phyloP scores from a whole-genome alignment of 129 eudicot species.

The Centrapalus pauciflorus region DNA sequence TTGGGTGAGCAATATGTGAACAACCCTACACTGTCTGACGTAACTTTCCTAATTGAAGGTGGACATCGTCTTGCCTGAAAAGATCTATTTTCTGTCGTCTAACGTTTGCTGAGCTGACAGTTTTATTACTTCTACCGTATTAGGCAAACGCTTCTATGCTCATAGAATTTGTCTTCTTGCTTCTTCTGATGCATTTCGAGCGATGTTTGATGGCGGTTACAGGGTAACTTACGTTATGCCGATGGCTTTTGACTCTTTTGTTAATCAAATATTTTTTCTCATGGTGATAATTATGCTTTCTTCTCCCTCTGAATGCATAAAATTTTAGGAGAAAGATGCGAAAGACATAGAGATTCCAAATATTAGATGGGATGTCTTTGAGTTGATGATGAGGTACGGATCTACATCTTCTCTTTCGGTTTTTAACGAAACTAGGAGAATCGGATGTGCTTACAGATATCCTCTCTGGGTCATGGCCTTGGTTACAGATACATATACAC shows the following conservation, averaged over 20 bases:
- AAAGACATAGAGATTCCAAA: constrained; percentile 61
- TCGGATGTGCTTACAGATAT: no score
- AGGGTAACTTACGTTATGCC: constrained; percentile 25
- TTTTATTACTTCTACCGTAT: background rate
- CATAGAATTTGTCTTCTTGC: constrained; percentile 69
- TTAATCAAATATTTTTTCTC: background rate
- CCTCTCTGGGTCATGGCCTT: background rate
- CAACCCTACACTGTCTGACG: constrained; percentile 73
- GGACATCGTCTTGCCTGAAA: background rate
- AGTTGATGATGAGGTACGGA: constrained; percentile 59
- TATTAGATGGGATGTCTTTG: constrained; percentile 65
- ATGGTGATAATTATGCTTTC: background rate
- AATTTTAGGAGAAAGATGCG: constrained; percentile 60
- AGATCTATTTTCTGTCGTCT: background rate
- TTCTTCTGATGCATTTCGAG: constrained; percentile 71
- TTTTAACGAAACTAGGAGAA: no score
- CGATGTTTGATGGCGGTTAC: constrained; percentile 76
- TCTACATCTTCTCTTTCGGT: background rate
- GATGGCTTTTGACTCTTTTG: background rate
- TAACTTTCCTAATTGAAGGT: constrained; percentile 74
- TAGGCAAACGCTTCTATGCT: constrained; percentile 62
- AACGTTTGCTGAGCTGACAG: background rate
- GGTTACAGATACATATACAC: constrained; percentile 53
- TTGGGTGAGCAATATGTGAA: constrained; percentile 80
- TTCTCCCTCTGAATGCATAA: background rate